Conservation (phyloP, 768 basidiomycete genomes). For the Rubroboletus satanas region DNA sequence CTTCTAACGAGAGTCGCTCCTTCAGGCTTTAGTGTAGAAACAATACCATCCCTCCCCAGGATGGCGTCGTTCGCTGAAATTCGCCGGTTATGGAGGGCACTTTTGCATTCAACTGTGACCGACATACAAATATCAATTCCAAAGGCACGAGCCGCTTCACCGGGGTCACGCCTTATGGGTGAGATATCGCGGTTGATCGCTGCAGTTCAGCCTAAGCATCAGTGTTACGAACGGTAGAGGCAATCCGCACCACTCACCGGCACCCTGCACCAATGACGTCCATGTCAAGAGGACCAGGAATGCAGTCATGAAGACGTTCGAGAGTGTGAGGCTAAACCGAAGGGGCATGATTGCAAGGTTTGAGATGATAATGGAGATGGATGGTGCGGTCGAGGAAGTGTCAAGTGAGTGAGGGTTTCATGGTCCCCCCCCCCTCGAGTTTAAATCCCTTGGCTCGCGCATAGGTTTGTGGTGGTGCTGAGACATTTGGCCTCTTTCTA, state of each 20-base stretch:
- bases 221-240: neutral
- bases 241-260: neutral
- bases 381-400: neutral
- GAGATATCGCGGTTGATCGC: neutral
- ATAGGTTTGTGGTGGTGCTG: constrained; percentile 2
- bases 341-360: constrained; percentile 1
- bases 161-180: neutral
- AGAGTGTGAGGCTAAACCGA: neutral
- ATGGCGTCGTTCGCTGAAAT: neutral
- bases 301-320: neutral
- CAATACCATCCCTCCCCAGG: neutral
- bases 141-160: neutral
- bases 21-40: neutral
- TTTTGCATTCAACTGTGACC: neutral
- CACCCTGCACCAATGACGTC: constrained; percentile 3
- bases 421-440: neutral
- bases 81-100: neutral
- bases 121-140: constrained; percentile 2
- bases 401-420: neutral
- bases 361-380: neutral
- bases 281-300: constrained; percentile 5
- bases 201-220: neutral
- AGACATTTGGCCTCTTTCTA: neutral
- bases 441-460: constrained; percentile 4
- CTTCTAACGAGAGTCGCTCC: neutral